Base-by-base conservation (phyloP, 305 asterid genomes). In the Fraxinus nigra region DNA sequence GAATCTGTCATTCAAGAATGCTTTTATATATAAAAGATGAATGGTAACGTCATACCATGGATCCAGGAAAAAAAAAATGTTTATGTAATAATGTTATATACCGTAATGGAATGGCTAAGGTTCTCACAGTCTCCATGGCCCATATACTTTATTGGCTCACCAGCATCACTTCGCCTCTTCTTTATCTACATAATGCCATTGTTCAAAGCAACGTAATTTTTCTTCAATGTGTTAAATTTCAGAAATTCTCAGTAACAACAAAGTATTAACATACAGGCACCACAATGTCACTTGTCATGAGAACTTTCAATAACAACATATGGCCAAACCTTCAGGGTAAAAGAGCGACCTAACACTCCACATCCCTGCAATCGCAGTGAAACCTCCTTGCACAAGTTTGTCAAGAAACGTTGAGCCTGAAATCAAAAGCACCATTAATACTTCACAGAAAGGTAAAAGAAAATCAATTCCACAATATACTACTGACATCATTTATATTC, bases 121-220 rank as follows among this genome's bases (percentile, higher is more conserved):
- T 91, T 97, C 87, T 93, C 98, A 40, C 99, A 97, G 84, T 90
- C 95, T 80, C 98, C 99, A 88, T 88, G 84, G 75, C 99, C 99
- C 98, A 97, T 87, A 88, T 90, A 97, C 93, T 94, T 97, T 40
- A 88, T 85, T 54, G 98, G 99, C 88, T 94, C 99, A 54, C 93
- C 93, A 54, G 98, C 98, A 83, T 91, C 95, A 81, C 87, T 82
- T 88, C 84, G 92, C 84, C 92, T 92, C 90, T 97, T 97, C 91
- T 97, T 97, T 88, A 97, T 87, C 98, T 97, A 83, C 81, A 51
- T 70, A 59, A 76, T n/a, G 72, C n/a, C 69, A 46, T 78, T 76
- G 72, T 33, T 79, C 24, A 82, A 77, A 81, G 54, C 77, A 75
- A 77, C 33, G 46, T 32, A 75, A 30, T 56, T 78, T 51, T 46